Conservation (phyloP, 495 filamentous ascomycete genomes). For the Aspergillus saccharolyticus region DNA sequence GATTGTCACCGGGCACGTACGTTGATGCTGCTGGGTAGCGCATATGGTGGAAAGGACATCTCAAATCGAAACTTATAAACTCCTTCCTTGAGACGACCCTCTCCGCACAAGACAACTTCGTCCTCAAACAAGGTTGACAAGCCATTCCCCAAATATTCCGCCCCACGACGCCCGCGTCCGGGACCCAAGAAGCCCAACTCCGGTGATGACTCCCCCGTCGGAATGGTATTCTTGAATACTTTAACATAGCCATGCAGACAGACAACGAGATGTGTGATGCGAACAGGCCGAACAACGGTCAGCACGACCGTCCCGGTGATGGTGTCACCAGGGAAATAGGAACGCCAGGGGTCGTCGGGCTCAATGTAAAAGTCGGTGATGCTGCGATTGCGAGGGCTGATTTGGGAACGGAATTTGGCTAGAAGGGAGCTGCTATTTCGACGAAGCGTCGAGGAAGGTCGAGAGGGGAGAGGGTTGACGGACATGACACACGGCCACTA, state of each 20-base stretch:
- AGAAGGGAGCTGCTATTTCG: conserved; percentile 50
- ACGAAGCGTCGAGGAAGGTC: conserved; percentile 35
- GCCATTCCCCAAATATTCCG: conserved; percentile 75
- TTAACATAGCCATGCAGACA: conserved; percentile 84
- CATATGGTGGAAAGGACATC: conserved; percentile 69
- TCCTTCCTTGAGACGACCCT: conserved; percentile 78
- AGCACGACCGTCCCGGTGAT: conserved; percentile 73
- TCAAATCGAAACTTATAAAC: conserved; percentile 93
- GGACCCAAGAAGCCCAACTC: conserved; percentile 46
- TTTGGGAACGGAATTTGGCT: conserved; percentile 54
- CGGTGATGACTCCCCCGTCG: conserved; percentile 53
- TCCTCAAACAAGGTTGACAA: conserved; percentile 85
- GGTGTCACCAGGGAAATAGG: conserved; percentile 66
- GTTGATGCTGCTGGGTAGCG: conserved; percentile 88
- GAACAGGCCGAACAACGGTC: conserved; percentile 72
- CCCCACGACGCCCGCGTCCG: conserved; percentile 50
- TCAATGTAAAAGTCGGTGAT: conserved; percentile 73
- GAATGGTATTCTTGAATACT: conserved; percentile 72
- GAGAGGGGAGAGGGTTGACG: conserved; percentile 34
- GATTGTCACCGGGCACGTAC: conserved; percentile 47
- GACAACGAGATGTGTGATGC: conserved; percentile 87
- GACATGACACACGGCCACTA: conserved; percentile 39
- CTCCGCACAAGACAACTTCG: conserved; percentile 83
- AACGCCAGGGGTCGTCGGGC: conserved; percentile 80
- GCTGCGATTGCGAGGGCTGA: conserved; percentile 63